Percentiles rank a stretch among this genome's conserved stretches.
Evolutionary conservation across 805 yeast species (phyloP).

Genomic region (Starmerella sirachaensis): DNA sequence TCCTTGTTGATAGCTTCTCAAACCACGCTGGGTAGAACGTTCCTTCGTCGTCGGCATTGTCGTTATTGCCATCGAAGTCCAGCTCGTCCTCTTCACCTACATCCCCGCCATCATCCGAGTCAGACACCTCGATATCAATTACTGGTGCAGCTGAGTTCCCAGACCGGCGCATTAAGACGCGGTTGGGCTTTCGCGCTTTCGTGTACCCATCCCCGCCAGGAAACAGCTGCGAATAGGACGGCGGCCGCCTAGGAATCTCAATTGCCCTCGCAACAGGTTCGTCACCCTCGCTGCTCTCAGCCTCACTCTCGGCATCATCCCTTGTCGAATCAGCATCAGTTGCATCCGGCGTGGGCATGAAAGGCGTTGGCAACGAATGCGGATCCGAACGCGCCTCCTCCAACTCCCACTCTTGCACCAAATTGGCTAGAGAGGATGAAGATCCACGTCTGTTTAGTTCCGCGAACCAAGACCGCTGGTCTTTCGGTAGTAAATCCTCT

Average conservation of each 20-base stretch:
- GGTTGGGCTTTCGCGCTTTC: conserved; percentile 1
- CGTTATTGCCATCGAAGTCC: not conserved
- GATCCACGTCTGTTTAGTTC: conserved; percentile 22
- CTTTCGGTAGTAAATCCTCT: conserved; percentile 21
- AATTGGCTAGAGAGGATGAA: conserved; percentile 20
- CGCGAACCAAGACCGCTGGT: conserved; percentile 23
- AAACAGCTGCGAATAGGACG: conserved; percentile 13
- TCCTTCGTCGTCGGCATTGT: not conserved
- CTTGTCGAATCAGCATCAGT: not conserved
- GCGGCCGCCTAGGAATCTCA: conserved; percentile 15
- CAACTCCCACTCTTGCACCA: conserved; percentile 9
- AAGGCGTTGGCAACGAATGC: not conserved
- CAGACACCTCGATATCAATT: conserved; percentile 11
- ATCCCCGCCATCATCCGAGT: conserved; percentile 8
- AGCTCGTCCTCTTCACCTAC: conserved; percentile 19
- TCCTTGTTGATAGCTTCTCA: conserved; percentile 30
- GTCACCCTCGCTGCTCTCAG: not conserved
- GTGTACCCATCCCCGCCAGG: conserved; percentile 5
- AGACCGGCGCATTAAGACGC: not conserved
- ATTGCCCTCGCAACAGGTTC: not conserved
- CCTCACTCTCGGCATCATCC: not conserved
- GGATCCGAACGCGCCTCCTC: not conserved
- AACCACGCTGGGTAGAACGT: conserved; percentile 15
- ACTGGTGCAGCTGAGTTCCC: conserved; percentile 5
- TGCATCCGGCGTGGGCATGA: not conserved